Percentiles rank a stretch among this genome's conserved stretches.
Conservation (phyloP, 2,329 filamentous ascomycete species). For the Aspergillus sergii region DNA sequence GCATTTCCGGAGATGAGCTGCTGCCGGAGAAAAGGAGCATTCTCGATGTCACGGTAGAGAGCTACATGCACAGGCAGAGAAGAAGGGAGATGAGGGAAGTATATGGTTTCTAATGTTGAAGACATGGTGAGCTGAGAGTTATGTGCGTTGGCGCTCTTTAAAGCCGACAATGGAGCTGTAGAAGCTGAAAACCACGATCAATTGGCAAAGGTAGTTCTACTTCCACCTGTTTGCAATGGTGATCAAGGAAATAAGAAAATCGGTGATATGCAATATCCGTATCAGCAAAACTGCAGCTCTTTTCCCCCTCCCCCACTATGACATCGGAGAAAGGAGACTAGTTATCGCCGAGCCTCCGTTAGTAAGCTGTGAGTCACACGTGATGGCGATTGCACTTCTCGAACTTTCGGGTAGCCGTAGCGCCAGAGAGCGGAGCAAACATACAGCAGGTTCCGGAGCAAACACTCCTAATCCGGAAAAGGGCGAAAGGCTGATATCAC, state of each 20-base stretch:
- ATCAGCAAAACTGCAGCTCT: background rate
- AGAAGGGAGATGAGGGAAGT: constrained; percentile 74
- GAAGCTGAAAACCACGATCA: background rate
- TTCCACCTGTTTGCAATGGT: background rate
- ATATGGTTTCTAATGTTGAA: constrained; percentile 62
- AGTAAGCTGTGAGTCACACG: constrained; percentile 18
- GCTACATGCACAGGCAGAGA: constrained; percentile 70
- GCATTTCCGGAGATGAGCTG: constrained; percentile 84
- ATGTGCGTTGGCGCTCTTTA: background rate
- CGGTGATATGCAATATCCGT: constrained; percentile 1
- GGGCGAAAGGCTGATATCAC: constrained; percentile 30
- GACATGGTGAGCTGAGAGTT: constrained; percentile 26
- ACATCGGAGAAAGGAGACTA: background rate
- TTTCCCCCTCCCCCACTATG: constrained; percentile 20
- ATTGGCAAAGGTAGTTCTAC: background rate
- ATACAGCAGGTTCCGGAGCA: background rate
- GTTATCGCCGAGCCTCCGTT: constrained; percentile 17
- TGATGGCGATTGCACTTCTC: constrained; percentile 35
- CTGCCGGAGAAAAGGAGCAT: constrained; percentile 74
- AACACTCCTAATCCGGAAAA: constrained; percentile 8
- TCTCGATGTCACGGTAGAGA: constrained; percentile 75
- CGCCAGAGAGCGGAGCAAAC: background rate
- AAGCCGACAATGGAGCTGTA: background rate
- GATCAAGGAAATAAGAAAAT: background rate
- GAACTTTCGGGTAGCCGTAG: constrained; percentile 38